Evolutionary conservation across 768 basidiomycete genomes (phyloP).

Genomic region (Gymnopilus dilepis): DNA sequence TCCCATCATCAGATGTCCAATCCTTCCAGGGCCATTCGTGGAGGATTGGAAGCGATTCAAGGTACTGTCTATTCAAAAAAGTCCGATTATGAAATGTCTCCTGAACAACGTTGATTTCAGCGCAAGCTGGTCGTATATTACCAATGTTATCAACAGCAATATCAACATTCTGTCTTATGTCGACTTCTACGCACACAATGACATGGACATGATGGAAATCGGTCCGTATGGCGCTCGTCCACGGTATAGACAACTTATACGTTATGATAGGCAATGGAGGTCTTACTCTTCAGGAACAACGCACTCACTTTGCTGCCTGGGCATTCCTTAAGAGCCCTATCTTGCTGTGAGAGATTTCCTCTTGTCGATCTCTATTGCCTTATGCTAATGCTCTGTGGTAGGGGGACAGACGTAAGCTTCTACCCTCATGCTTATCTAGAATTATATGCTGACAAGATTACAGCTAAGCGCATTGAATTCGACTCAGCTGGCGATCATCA

Average conservation of each 20-base stretch:
- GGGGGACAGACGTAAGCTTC: constrained; percentile 46
- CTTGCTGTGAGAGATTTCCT: constrained; percentile 40
- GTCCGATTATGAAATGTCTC: background rate
- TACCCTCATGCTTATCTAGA: too few species aligned
- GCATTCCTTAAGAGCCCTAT: constrained; percentile 63
- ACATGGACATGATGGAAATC: constrained; percentile 65
- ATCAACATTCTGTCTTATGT: constrained; percentile 45
- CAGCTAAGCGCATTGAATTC: constrained; percentile 47
- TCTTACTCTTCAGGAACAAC: constrained; percentile 52
- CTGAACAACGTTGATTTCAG: constrained; percentile 23
- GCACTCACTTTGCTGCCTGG: constrained; percentile 66
- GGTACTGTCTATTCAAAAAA: background rate
- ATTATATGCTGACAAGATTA: constrained; percentile 14
- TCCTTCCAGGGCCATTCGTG: background rate
- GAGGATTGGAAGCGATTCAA: background rate
- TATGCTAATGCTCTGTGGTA: constrained; percentile 15
- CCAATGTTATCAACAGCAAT: constrained; percentile 46
- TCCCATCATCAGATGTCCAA: background rate
- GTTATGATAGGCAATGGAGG: constrained; percentile 48
- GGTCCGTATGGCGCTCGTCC: constrained; percentile 21
- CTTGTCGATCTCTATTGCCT: background rate
- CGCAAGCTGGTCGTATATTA: constrained; percentile 54
- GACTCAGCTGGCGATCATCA: constrained; percentile 53
- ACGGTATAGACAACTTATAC: background rate
- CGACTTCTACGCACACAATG: constrained; percentile 54